A percentile compares a stretch with the other conserved stretches of the same genome.
Evolutionary conservation across 495 filamentous ascomycete species (phyloP).

Genomic region (Hypoxylon lenormandii): DNA sequence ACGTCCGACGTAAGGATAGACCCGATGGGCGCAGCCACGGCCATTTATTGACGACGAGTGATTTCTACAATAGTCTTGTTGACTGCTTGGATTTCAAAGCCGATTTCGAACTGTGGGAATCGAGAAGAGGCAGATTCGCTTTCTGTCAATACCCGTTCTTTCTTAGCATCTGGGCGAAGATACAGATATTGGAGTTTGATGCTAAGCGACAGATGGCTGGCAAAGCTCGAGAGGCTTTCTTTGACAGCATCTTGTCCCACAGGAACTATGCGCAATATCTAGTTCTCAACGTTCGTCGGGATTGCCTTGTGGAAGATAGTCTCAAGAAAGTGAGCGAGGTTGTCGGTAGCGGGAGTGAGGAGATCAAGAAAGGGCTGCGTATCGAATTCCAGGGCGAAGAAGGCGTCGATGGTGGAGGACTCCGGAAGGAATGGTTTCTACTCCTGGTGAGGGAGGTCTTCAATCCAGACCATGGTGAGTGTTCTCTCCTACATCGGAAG

Average conservation of each 20-base stretch:
- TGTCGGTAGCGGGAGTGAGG: constrained; percentile 82
- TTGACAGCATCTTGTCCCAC: constrained; percentile 82
- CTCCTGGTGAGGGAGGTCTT: constrained; percentile 91
- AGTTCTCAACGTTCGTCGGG: constrained; percentile 79
- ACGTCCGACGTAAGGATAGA: constrained; percentile 49
- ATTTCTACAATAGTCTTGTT: constrained; percentile 87
- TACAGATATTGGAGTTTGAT: constrained; percentile 90
- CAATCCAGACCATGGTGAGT: constrained; percentile 87
- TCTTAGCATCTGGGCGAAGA: constrained; percentile 92
- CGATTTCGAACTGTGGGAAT: constrained; percentile 92
- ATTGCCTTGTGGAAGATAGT: constrained; percentile 93
- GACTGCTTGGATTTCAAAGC: constrained; percentile 87
- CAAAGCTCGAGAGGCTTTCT: constrained; percentile 90
- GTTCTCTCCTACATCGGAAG: background rate
- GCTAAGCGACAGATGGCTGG: constrained; percentile 91
- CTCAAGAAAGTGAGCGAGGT: constrained; percentile 87
- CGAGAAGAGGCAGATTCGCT: constrained; percentile 76
- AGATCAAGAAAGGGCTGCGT: constrained; percentile 90
- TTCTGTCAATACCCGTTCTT: constrained; percentile 97
- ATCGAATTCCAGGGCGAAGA: constrained; percentile 92
- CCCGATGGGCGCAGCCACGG: constrained; percentile 57
- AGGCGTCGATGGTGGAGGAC: constrained; percentile 89
- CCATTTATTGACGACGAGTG: constrained; percentile 78
- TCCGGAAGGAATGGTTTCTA: constrained; percentile 96
- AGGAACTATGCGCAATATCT: constrained; percentile 83